A percentile compares a stretch with the other conserved stretches of the same genome.
These are phyloP conservation scores for Parascedosporium putredinis DNA, from an alignment of 2,329 filamentous ascomycete genomes.

Conservation along the genomic window DNA sequence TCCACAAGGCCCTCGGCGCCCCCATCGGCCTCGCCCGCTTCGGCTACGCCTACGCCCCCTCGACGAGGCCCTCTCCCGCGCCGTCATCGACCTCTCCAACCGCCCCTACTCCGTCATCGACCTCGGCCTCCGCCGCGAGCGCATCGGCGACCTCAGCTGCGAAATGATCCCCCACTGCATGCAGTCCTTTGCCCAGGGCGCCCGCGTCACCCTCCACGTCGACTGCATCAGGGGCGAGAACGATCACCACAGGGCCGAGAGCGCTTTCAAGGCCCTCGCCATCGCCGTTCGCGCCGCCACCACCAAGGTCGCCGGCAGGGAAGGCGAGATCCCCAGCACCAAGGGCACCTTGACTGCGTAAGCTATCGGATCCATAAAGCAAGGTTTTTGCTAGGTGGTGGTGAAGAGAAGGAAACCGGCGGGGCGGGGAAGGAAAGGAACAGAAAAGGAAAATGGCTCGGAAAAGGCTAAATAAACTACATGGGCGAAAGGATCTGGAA, in stretches of 20 bases:
- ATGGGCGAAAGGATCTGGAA: too few relatives aligned
- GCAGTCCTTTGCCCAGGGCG: constrained; percentile 85
- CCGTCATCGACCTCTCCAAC: constrained; percentile 90
- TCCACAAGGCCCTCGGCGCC: constrained; percentile 67
- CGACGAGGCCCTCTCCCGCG: constrained; percentile 87
- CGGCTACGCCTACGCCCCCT: constrained; percentile 88
- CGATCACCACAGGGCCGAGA: constrained; percentile 93
- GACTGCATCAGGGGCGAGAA: constrained; percentile 85
- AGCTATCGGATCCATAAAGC: too few relatives aligned
- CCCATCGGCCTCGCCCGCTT: constrained; percentile 80
- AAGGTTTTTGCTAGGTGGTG: too few relatives aligned
- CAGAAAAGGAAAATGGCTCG: too few relatives aligned
- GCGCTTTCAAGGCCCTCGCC: constrained; percentile 91
- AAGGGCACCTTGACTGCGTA: constrained; percentile 75
- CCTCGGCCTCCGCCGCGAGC: constrained; percentile 76
- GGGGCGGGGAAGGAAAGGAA: not conserved
- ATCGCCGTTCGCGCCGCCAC: constrained; percentile 75
- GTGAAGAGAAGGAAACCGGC: not conserved
- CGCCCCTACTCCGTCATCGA: constrained; percentile 70
- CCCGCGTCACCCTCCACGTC: constrained; percentile 87
- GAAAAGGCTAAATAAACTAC: too few relatives aligned
- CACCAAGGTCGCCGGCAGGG: constrained; percentile 62
- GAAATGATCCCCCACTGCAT: constrained; percentile 98
- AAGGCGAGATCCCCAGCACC: constrained; percentile 90
- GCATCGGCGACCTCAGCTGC: constrained; percentile 82